phyloP scores from a whole-genome alignment of 2,329 filamentous ascomycete genomes.

The Sclerotinia nivalis region DNA sequence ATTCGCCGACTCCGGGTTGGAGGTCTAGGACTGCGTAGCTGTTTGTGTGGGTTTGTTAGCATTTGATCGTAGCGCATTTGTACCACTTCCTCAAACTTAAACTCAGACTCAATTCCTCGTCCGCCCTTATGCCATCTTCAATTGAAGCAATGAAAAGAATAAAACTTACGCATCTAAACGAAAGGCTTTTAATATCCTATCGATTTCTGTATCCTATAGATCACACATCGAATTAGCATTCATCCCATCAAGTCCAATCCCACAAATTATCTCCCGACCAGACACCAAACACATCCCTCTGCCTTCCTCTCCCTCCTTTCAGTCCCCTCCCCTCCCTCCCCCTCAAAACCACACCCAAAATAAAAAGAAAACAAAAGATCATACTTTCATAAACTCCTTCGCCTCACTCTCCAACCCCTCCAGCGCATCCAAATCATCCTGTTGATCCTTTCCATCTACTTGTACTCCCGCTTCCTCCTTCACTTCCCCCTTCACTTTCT shows the following conservation, averaged over 20 bases:
- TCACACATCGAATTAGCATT: neutral
- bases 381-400: conserved; percentile 87
- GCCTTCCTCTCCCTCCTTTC: neutral
- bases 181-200: conserved; percentile 90
- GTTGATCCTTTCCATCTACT: conserved; percentile 22
- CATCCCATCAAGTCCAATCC: conserved; percentile 18
- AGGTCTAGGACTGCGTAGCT: conserved; percentile 94
- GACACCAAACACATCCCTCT: neutral
- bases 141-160: neutral
- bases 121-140: neutral
- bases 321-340: accelerated
- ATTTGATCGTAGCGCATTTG: neutral
- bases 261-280: neutral
- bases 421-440: conserved; percentile 71
- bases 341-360: too few relatives aligned
- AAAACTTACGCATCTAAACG: conserved; percentile 66
- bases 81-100: neutral
- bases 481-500: neutral
- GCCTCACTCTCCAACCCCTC: conserved; percentile 80
- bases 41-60: conserved; percentile 25
- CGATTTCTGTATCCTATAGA: conserved; percentile 84
- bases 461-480: neutral
- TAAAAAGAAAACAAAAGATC: conserved; percentile 34
- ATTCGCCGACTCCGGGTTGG: conserved; percentile 90
- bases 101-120: neutral